Percentiles rank a stretch among this genome's conserved stretches.
These are phyloP conservation scores for Colletotrichum simmondsii DNA, from an alignment of 2,329 filamentous ascomycete species.

Conservation along the genomic window DNA sequence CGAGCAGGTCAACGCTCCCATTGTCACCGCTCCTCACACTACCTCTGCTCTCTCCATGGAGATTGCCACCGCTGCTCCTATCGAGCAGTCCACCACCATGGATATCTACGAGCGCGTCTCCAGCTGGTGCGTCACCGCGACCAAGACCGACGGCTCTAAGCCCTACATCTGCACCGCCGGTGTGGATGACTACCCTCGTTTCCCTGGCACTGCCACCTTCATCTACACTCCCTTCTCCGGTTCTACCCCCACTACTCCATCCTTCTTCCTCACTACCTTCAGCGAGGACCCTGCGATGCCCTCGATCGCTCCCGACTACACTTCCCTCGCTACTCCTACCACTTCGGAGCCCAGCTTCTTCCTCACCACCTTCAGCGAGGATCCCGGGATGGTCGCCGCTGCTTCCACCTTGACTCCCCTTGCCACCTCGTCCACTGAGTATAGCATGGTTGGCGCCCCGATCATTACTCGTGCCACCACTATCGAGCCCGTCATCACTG, in stretches of 20 bases:
- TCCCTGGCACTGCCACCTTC: too few relatives aligned
- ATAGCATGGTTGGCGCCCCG: too few relatives aligned
- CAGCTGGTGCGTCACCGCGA: not conserved
- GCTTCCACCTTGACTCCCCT: not conserved
- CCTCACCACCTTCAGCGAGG: not conserved
- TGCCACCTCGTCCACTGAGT: not conserved
- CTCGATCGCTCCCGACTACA: too few relatives aligned
- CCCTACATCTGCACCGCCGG: not conserved
- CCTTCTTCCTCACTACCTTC: not conserved
- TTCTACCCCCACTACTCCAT: not conserved
- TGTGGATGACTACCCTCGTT: not conserved
- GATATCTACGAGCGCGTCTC: not conserved
- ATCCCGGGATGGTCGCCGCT: not conserved
- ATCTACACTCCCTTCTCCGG: too few relatives aligned
- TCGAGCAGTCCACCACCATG: not conserved
- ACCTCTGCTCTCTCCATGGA: not conserved
- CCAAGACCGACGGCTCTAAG: not conserved
- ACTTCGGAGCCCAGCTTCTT: not conserved
- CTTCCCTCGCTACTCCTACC: not conserved
- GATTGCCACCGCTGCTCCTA: not conserved
- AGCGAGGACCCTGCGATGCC: not conserved
- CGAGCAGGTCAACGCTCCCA: not conserved
- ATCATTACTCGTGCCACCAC: too few relatives aligned
- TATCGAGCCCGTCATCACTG: not conserved
- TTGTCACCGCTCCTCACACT: not conserved